Percentiles rank a stretch among this genome's conserved stretches.
Evolutionary conservation across 2,329 filamentous ascomycete species (phyloP).

Genomic region (Pleomassaria siparia): DNA sequence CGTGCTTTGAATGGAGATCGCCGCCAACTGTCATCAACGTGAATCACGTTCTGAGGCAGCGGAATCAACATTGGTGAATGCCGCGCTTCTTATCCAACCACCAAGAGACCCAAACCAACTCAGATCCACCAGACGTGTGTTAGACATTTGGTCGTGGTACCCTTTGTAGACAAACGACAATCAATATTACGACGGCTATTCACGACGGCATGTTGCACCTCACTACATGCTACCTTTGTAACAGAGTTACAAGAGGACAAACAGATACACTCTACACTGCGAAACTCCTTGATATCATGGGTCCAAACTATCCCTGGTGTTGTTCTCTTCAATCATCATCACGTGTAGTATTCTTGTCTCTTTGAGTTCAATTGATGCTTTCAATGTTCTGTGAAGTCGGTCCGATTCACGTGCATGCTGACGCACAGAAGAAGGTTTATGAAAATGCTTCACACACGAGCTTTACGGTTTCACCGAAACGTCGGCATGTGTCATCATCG

Average conservation of each 20-base stretch:
- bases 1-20: conserved; percentile 7
- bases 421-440: not conserved
- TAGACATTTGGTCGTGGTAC: not conserved
- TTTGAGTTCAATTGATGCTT: too few relatives aligned
- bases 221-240: too few relatives aligned
- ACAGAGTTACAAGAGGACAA: too few relatives aligned
- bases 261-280: too few relatives aligned
- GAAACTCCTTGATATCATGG: too few relatives aligned
- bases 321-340: too few relatives aligned
- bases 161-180: not conserved
- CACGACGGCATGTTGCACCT: not conserved
- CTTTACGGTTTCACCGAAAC: not conserved
- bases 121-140: too few relatives aligned
- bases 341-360: too few relatives aligned
- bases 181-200: not conserved
- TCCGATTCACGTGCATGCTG: not conserved
- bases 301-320: too few relatives aligned
- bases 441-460: not conserved
- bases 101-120: not conserved
- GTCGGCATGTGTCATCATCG: not conserved
- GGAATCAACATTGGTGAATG: not conserved
- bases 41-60: conserved; percentile 2
- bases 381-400: too few relatives aligned
- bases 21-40: conserved; percentile 2
- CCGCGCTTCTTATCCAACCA: not conserved